phyloP scores from a whole-genome alignment of 148 eudicot species.

The Polygonum aviculare region DNA sequence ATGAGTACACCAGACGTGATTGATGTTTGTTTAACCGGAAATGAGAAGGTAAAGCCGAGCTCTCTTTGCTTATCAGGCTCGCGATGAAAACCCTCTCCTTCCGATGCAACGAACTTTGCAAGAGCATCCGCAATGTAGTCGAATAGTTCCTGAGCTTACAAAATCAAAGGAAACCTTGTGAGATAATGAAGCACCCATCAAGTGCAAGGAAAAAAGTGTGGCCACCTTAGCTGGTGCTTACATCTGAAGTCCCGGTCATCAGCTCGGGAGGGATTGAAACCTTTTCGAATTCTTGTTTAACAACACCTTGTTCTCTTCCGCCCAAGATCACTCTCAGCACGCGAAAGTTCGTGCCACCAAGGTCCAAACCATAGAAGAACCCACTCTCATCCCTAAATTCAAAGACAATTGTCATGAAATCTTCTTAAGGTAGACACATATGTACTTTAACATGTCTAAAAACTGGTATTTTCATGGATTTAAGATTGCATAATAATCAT shows the following conservation, averaged over 20 bases:
- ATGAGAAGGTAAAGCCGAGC: conserved; percentile 96
- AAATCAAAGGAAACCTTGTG: conserved; percentile 7
- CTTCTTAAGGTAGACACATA: neutral
- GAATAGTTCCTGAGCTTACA: conserved; percentile 64
- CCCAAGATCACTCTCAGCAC: conserved; percentile 78
- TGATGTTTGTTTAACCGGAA: conserved; percentile 83
- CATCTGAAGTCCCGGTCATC: conserved; percentile 79
- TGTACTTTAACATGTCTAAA: neutral
- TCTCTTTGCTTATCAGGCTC: conserved; percentile 78
- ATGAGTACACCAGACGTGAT: conserved; percentile 73
- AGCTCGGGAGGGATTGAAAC: conserved; percentile 75
- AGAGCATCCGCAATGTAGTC: conserved; percentile 82
- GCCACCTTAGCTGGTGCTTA: conserved; percentile 25
- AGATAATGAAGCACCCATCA: neutral
- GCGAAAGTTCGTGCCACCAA: conserved; percentile 97
- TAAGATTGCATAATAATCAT: neutral
- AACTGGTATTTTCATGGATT: neutral
- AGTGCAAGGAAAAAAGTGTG: conserved; percentile 7
- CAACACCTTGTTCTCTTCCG: conserved; percentile 53
- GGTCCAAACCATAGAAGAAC: conserved; percentile 88
- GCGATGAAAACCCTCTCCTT: conserved; percentile 65
- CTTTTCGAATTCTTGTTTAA: conserved; percentile 65
- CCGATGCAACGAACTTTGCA: conserved; percentile 78
- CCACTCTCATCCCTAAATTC: conserved; percentile 69
- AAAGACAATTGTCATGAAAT: neutral